Conservation (phyloP, 768 basidiomycete species). For the Sarcomyxa edulis region DNA sequence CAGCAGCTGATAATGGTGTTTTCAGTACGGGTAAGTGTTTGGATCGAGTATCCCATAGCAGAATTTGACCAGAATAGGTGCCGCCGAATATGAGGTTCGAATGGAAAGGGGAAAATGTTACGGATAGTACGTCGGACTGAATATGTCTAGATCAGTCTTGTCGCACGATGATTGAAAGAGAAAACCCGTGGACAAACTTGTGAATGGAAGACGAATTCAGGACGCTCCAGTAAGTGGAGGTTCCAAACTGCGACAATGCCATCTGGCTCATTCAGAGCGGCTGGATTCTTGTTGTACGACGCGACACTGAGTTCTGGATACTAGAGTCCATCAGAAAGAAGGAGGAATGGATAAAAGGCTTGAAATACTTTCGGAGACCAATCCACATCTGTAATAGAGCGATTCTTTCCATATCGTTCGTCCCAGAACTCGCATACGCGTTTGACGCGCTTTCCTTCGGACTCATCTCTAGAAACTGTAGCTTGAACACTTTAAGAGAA, state of each 20-base stretch:
- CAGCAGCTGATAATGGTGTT: slow-evolving; percentile 91
- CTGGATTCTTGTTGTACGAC: slow-evolving; percentile 96
- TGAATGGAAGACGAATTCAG: slow-evolving; percentile 97
- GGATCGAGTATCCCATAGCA: slow-evolving; percentile 97
- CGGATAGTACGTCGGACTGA: slow-evolving; percentile 97
- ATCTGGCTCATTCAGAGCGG: slow-evolving; percentile 91
- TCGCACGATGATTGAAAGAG: slow-evolving; percentile 2
- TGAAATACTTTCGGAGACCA: slow-evolving; percentile 99
- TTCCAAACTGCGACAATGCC: slow-evolving; percentile 99
- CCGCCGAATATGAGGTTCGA: slow-evolving; percentile 96
- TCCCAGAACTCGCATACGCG: slow-evolving; percentile 93
- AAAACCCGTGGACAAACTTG: slow-evolving; percentile 63
- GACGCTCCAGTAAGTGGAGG: slow-evolving; percentile 87
- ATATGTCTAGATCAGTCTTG: no score
- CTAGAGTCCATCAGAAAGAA: slow-evolving; percentile 31
- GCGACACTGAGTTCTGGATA: slow-evolving; percentile 95
- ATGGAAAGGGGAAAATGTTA: slow-evolving; percentile 96
- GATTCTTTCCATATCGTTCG: slow-evolving; percentile 85
- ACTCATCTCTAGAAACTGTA: slow-evolving; percentile 62
- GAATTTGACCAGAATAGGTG: slow-evolving; percentile 98
- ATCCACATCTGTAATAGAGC: slow-evolving; percentile 93
- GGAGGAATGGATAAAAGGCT: slow-evolving; percentile 5
- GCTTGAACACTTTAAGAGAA: slow-evolving; percentile 1
- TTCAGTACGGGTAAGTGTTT: slow-evolving; percentile 95
- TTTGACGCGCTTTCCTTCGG: slow-evolving; percentile 86